phyloP scores from a whole-genome alignment of 2,329 filamentous ascomycete species.

The Chaetothyriales sp. region DNA sequence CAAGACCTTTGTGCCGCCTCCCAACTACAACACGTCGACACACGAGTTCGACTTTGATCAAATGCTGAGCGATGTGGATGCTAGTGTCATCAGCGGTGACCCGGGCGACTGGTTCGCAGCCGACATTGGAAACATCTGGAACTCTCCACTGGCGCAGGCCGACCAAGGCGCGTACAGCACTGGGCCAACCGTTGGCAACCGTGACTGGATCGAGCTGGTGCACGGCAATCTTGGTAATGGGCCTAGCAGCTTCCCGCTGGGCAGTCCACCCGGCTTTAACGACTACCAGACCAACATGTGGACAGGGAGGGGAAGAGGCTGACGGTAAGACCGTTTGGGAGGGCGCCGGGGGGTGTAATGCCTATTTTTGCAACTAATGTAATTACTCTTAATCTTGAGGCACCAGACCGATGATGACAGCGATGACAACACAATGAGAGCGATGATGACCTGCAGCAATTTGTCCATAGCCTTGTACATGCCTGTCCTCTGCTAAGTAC shows the following conservation, averaged over 20 bases:
- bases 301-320: not conserved
- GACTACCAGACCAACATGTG: not conserved
- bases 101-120: slow-evolving; percentile 42
- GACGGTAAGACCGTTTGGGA: not conserved
- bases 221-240: not conserved
- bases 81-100: slow-evolving; percentile 1
- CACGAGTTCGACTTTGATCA: slow-evolving; percentile 14
- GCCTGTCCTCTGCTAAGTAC: no score
- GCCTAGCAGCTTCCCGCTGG: not conserved
- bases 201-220: slow-evolving; percentile 34
- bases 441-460: no score
- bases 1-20: slow-evolving; percentile 17
- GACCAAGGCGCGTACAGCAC: slow-evolving; percentile 43
- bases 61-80: slow-evolving; percentile 12
- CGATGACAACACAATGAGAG: no score
- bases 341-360: no score
- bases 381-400: no score
- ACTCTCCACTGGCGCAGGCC: slow-evolving; percentile 23
- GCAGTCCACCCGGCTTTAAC: not conserved
- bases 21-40: slow-evolving; percentile 12
- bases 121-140: slow-evolving; percentile 45
- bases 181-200: slow-evolving; percentile 45
- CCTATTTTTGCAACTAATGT: no score
- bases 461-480: no score
- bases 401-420: no score